Evolutionary conservation across 768 basidiomycete genomes (phyloP).

Genomic region (Plicaturopsis crispa): DNA sequence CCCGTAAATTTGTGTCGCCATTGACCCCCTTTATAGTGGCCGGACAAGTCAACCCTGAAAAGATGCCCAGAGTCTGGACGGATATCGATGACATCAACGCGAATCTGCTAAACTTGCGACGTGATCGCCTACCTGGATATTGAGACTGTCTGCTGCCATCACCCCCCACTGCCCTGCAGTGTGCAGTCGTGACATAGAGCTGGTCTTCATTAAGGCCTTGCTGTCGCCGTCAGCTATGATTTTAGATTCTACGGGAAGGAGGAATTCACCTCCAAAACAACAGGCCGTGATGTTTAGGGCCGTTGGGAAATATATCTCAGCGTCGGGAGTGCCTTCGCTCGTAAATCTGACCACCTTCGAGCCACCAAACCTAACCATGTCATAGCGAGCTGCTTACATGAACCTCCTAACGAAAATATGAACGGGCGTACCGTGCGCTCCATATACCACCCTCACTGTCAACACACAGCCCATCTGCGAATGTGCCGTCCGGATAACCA

Average conservation of each 20-base stretch:
- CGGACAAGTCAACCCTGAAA: conserved; percentile 43
- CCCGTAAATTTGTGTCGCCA: conserved; percentile 18
- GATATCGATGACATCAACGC: too few species aligned
- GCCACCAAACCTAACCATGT: conserved; percentile 45
- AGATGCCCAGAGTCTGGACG: conserved; percentile 50
- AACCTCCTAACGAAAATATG: conserved; percentile 2
- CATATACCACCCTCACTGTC: conserved; percentile 59
- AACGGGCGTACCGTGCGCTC: conserved; percentile 46
- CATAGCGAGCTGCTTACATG: conserved; percentile 6
- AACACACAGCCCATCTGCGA: conserved; percentile 60
- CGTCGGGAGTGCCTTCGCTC: conserved; percentile 43
- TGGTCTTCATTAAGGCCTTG: conserved; percentile 54
- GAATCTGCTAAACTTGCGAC: too few species aligned
- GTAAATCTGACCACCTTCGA: conserved; percentile 52
- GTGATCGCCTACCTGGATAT: too few species aligned
- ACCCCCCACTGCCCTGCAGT: conserved; percentile 47
- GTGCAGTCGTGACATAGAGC: conserved; percentile 55
- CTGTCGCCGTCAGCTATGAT: conserved; percentile 4
- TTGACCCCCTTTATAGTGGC: conserved; percentile 29
- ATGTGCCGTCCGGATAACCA: conserved; percentile 42
- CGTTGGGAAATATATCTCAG: conserved; percentile 53
- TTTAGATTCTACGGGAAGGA: neutral
- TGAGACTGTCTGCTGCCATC: conserved; percentile 37
- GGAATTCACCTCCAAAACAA: conserved; percentile 53
- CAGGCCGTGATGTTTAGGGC: conserved; percentile 60